Percentiles rank a stretch among this genome's conserved stretches.
These are phyloP conservation scores for Mycosarcoma maydis DNA, from an alignment of 1,284 basidiomycete species.

Conservation along the genomic window DNA sequence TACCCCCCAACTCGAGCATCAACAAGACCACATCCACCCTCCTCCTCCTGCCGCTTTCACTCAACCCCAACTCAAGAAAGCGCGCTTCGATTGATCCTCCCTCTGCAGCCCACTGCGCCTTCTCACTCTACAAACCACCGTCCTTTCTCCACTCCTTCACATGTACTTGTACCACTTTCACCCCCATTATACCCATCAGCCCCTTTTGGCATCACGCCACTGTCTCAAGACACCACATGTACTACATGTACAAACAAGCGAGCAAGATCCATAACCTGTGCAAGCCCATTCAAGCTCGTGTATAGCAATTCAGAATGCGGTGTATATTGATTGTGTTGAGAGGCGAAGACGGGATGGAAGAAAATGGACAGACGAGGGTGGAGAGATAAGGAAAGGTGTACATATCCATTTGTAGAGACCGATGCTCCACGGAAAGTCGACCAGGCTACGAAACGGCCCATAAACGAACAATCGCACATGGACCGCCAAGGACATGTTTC, in stretches of 20 bases:
- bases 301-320: conserved; percentile 23
- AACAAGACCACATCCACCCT: conserved; percentile 4
- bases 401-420: conserved; percentile 2
- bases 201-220: not conserved
- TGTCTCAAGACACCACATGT: not conserved
- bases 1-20: not conserved
- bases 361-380: not conserved
- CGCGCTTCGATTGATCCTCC: conserved; percentile 17
- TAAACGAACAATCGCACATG: too few relatives aligned
- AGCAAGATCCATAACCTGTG: too few relatives aligned
- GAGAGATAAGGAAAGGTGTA: not conserved
- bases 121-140: too few relatives aligned
- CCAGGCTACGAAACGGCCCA: too few relatives aligned
- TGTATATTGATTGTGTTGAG: conserved; percentile 36
- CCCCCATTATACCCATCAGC: conserved; percentile 13
- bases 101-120: not conserved
- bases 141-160: too few relatives aligned
- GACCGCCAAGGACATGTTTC: too few relatives aligned
- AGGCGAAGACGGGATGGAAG: conserved; percentile 3
- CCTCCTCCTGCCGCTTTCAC: not conserved
- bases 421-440: too few relatives aligned
- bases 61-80: conserved; percentile 10
- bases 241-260: too few relatives aligned
- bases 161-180: conserved; percentile 8
- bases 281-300: too few relatives aligned